Conservation (phyloP, 1,284 basidiomycete species). For the Ustilago loliicola region DNA sequence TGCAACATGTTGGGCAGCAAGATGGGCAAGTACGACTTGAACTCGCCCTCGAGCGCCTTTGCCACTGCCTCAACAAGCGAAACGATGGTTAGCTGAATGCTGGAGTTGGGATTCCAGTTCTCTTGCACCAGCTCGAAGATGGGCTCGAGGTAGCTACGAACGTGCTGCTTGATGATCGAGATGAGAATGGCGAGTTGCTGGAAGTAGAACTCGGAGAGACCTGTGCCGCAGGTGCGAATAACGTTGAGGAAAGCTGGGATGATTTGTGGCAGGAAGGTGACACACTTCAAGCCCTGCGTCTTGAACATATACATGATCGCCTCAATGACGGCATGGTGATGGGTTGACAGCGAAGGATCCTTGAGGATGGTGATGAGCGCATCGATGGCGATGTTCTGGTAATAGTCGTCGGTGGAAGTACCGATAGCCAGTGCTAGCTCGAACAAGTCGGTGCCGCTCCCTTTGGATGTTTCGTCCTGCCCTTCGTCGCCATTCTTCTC, state of each 20-base stretch:
- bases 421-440: slow-evolving; percentile 74
- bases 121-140: slow-evolving; percentile 70
- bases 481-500: slow-evolving; percentile 83
- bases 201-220: slow-evolving; percentile 92
- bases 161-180: slow-evolving; percentile 96
- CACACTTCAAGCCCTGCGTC: slow-evolving; percentile 96
- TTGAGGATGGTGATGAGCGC: slow-evolving; percentile 88
- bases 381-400: slow-evolving; percentile 94
- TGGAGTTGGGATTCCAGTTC: slow-evolving; percentile 74
- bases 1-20: slow-evolving; percentile 90
- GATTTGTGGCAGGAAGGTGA: slow-evolving; percentile 94
- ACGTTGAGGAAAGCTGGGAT: slow-evolving; percentile 95
- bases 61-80: slow-evolving; percentile 95
- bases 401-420: slow-evolving; percentile 84
- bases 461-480: slow-evolving; percentile 72
- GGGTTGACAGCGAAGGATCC: slow-evolving; percentile 72
- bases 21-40: slow-evolving; percentile 95
- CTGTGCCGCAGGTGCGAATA: slow-evolving; percentile 81
- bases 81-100: slow-evolving; percentile 91
- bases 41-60: slow-evolving; percentile 94
- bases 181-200: slow-evolving; percentile 97
- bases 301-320: slow-evolving; percentile 99
- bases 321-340: slow-evolving; percentile 90
- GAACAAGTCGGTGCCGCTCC: slow-evolving; percentile 75
- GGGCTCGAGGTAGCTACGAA: slow-evolving; percentile 78